A percentile compares a stretch with the other conserved stretches of the same genome.
These are phyloP conservation scores for Lipomyces starkeyi DNA, from an alignment of 805 yeast species.

Conservation along the genomic window DNA sequence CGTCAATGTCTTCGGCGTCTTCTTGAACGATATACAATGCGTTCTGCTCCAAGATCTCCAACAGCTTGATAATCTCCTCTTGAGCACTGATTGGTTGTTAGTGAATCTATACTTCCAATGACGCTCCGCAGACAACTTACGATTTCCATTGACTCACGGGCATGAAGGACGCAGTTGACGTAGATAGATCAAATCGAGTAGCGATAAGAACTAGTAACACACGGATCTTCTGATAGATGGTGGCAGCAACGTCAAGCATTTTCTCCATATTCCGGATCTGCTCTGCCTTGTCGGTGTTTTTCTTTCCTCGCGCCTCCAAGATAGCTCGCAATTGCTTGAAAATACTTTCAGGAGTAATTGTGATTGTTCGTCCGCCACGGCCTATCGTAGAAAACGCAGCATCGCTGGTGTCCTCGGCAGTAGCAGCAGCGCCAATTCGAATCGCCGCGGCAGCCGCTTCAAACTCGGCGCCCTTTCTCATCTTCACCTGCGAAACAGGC, in stretches of 20 bases:
- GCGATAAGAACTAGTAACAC: constrained; percentile 84
- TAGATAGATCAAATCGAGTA: constrained; percentile 79
- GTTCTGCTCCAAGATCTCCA: constrained; percentile 72
- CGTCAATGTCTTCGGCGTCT: constrained; percentile 79
- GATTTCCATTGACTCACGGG: constrained; percentile 81
- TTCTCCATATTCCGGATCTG: constrained; percentile 76
- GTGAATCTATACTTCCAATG: background rate
- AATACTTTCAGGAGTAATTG: constrained; percentile 55
- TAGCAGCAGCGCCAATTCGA: constrained; percentile 46
- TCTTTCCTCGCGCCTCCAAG: constrained; percentile 92
- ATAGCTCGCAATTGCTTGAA: constrained; percentile 76
- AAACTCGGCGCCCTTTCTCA: constrained; percentile 40
- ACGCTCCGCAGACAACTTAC: constrained; percentile 50
- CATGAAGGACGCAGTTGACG: constrained; percentile 68
- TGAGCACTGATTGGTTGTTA: constrained; percentile 22
- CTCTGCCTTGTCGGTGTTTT: constrained; percentile 82
- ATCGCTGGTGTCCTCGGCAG: constrained; percentile 48
- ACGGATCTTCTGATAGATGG: constrained; percentile 77
- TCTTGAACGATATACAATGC: constrained; percentile 73
- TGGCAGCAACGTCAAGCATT: constrained; percentile 55
- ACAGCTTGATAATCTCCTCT: constrained; percentile 62
- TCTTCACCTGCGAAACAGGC: constrained; percentile 30
- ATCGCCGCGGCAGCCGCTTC: constrained; percentile 43
- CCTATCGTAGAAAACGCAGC: constrained; percentile 51
- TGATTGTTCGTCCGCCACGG: constrained; percentile 47